These are phyloP conservation scores for Daedaleopsis nitida DNA, from an alignment of 768 basidiomycete species.

Conservation along the genomic window DNA sequence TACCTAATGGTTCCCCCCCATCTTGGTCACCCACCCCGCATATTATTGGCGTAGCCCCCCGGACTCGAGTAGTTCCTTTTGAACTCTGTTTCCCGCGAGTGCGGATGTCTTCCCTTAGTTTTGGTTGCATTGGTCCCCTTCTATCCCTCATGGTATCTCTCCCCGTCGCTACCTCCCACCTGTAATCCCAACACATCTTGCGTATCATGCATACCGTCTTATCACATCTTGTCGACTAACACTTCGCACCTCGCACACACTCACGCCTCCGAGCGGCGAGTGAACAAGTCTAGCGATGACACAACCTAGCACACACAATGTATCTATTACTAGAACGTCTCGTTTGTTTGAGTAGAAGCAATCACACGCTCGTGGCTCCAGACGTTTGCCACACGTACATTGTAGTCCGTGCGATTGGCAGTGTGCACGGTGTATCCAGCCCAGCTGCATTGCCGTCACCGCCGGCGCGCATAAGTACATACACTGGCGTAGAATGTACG, in stretches of 20 bases:
- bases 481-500: background rate
- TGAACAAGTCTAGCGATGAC: constrained; percentile 8
- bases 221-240: background rate
- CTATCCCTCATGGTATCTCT: background rate
- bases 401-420: too few species aligned
- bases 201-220: background rate
- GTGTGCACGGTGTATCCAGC: too few species aligned
- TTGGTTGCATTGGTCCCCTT: constrained; percentile 4
- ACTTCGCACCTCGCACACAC: background rate
- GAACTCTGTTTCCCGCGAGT: constrained; percentile 3
- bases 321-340: constrained; percentile 7
- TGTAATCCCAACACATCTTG: constrained; percentile 4
- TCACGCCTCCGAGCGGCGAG: constrained; percentile 1
- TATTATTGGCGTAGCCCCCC: background rate
- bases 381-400: background rate
- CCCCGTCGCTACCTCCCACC: background rate
- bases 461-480: too few species aligned
- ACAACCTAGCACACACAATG: constrained; percentile 6
- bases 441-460: background rate
- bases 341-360: constrained; percentile 5
- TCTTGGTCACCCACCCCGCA: background rate
- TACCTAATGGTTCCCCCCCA: constrained; percentile 14
- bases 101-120: background rate
- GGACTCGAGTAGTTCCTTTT: background rate
- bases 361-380: constrained; percentile 4